These are phyloP conservation scores for Boletus rubropictus DNA, from an alignment of 768 basidiomycete species.

Conservation along the genomic window DNA sequence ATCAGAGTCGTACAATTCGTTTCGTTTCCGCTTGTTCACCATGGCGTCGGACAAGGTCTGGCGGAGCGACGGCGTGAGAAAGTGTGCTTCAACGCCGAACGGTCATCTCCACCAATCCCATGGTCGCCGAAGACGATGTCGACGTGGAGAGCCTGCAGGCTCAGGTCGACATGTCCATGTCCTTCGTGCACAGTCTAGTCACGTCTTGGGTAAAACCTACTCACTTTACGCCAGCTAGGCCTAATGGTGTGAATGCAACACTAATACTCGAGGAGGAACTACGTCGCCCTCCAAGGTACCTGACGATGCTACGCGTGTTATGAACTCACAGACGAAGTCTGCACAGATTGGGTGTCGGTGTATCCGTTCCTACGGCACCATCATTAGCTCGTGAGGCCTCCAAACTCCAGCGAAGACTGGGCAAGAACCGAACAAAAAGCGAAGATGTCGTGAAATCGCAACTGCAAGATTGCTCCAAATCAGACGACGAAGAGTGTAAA, in stretches of 20 bases:
- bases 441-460: slow-evolving; percentile 34
- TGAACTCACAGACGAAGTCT: slow-evolving; percentile 6
- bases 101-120: background rate
- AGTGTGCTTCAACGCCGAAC: background rate
- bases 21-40: slow-evolving; percentile 51
- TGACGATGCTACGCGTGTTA: background rate
- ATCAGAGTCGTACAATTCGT: slow-evolving; percentile 45
- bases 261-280: slow-evolving; percentile 62
- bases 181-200: slow-evolving; percentile 65
- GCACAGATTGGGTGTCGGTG: slow-evolving; percentile 69
- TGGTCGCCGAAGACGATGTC: slow-evolving; percentile 48
- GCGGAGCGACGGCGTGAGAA: slow-evolving; percentile 17
- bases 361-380: slow-evolving; percentile 47
- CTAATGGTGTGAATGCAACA: slow-evolving; percentile 32
- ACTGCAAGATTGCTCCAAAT: slow-evolving; percentile 20
- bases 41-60: slow-evolving; percentile 8
- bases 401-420: slow-evolving; percentile 56
- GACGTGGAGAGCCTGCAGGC: slow-evolving; percentile 69
- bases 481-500: slow-evolving; percentile 52
- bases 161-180: slow-evolving; percentile 78
- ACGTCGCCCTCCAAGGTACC: slow-evolving; percentile 64
- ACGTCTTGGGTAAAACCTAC: slow-evolving; percentile 71
- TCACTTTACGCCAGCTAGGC: slow-evolving; percentile 34
- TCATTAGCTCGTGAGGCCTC: slow-evolving; percentile 48
- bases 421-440: slow-evolving; percentile 46